Evolutionary conservation across 768 basidiomycete genomes (phyloP).

Genomic region (Hygrophorus russula): DNA sequence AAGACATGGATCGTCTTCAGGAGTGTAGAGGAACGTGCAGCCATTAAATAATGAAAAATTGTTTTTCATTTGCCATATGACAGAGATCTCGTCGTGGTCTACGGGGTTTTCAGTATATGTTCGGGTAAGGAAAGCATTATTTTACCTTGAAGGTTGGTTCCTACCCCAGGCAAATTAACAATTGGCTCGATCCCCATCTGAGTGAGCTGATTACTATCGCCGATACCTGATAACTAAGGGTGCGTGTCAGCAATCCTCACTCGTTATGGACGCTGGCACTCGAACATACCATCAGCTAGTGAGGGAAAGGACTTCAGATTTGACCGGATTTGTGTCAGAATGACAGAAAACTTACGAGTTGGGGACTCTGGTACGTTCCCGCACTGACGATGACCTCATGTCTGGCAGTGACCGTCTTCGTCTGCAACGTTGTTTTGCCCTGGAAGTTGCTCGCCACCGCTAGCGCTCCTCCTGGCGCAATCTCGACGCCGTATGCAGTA

Average conservation of each 20-base stretch:
- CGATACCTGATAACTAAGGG: slow-evolving; percentile 23
- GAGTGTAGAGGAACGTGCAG: slow-evolving; percentile 17
- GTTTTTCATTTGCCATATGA: slow-evolving; percentile 18
- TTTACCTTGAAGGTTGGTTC: slow-evolving; percentile 24
- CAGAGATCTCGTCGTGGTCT: slow-evolving; percentile 22
- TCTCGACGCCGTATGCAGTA: slow-evolving; percentile 16
- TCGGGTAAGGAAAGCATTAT: not conserved
- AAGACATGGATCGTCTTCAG: slow-evolving; percentile 18
- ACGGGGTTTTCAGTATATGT: not conserved
- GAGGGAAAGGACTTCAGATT: not conserved
- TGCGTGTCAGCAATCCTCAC: not conserved
- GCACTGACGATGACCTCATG: slow-evolving; percentile 20
- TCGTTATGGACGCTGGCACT: not conserved
- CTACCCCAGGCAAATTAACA: slow-evolving; percentile 23
- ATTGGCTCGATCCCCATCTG: slow-evolving; percentile 16
- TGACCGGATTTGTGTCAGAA: no score
- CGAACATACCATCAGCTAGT: slow-evolving; percentile 14
- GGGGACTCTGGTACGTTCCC: slow-evolving; percentile 18
- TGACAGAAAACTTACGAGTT: slow-evolving; percentile 12
- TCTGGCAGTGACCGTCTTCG: slow-evolving; percentile 13
- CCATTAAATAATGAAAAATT: slow-evolving; percentile 17
- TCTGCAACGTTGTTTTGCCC: slow-evolving; percentile 11
- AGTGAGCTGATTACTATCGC: slow-evolving; percentile 15
- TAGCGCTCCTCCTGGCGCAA: slow-evolving; percentile 14
- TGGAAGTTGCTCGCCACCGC: slow-evolving; percentile 18